Base-by-base conservation (phyloP, 306 rosid species). In the Quercus alba region DNA sequence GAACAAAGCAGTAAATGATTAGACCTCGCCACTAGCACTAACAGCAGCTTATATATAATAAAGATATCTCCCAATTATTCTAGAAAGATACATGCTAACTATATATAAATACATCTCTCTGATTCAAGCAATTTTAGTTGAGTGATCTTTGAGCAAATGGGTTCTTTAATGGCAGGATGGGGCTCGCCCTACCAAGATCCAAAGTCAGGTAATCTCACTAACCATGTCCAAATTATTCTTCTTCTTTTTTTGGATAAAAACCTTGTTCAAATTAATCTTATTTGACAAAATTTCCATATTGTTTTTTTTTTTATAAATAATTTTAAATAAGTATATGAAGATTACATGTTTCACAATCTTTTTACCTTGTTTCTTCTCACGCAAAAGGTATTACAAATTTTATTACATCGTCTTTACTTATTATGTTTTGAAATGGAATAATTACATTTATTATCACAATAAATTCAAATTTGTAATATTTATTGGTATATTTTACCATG, bases 91-190 rank as follows among this genome's bases (percentile, higher is more conserved):
- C 54, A 49, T 49, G 54, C 15, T 10, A 15, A 1, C 2, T n/a
- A 20, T 66, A 25, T 11, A 49, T 26, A 25, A 41, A 41, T 7
- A 38, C 0, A 41, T 41, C 46, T 41, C 46, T 64, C 2, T 6
- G 1, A 23, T 20, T 23, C 4, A 55, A 55, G 69, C 44, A 68
- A 55, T 30, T 4, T 3, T 30, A 4, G 35, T 30, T 4, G 44
- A 14, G 8, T 28, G 10, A 3, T 30, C 30, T 67, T 31, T 73
- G 52, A 70, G 81, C 31, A 70, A 61, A 90, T 94, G 98, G 97
- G 98, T 85, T 94, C 98, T 75, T 89, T 92, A 54, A 88, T 92
- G 97, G 85, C 93, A 41, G 98, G 97, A 68, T 90, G 98, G 98
- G 71, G 31, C 67, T 87, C 97, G 2, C 81, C 79, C 8, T 66